Evolutionary conservation across 2,329 filamentous ascomycete genomes (phyloP).

Genomic region (Penicillium sp.): DNA sequence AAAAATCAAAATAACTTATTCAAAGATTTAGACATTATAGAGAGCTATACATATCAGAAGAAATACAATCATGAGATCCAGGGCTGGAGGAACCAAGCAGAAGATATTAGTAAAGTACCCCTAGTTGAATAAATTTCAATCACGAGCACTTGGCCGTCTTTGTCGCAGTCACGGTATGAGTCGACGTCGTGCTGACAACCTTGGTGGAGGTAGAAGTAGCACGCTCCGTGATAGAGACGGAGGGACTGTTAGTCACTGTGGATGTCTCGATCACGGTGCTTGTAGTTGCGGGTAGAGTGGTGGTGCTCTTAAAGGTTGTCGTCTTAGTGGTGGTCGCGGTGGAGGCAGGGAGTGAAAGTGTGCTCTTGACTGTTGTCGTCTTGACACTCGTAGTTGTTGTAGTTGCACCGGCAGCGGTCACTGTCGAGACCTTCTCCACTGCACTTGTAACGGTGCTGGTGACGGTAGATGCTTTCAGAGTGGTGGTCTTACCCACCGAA

Average conservation of each 20-base stretch:
- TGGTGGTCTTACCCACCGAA: conserved; percentile 22
- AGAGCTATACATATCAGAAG: no score
- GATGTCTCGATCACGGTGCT: conserved; percentile 25
- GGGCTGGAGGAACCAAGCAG: neutral
- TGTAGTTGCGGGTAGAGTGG: conserved; percentile 22
- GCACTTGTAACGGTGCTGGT: conserved; percentile 9
- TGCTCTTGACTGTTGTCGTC: conserved; percentile 15
- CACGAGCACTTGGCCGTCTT: conserved; percentile 12
- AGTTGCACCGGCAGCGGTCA: conserved; percentile 9
- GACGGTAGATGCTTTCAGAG: conserved; percentile 23
- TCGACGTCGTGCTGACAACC: conserved; percentile 19
- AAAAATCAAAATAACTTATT: no score
- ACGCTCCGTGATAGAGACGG: conserved; percentile 19
- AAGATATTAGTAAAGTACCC: conserved; percentile 31
- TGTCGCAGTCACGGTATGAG: conserved; percentile 9
- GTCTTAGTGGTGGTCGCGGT: conserved; percentile 15
- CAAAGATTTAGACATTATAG: no score
- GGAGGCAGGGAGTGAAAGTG: conserved; percentile 2
- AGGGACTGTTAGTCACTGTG: conserved; percentile 16
- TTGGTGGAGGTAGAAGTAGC: conserved; percentile 17
- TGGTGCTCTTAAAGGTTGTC: conserved; percentile 16
- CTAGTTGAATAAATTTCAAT: neutral
- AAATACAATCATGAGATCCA: no score
- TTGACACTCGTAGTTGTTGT: conserved; percentile 13
- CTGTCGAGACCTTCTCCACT: conserved; percentile 12